Evolutionary conservation across 768 basidiomycete genomes (phyloP).

Genomic region (Cubamyces lactineus): DNA sequence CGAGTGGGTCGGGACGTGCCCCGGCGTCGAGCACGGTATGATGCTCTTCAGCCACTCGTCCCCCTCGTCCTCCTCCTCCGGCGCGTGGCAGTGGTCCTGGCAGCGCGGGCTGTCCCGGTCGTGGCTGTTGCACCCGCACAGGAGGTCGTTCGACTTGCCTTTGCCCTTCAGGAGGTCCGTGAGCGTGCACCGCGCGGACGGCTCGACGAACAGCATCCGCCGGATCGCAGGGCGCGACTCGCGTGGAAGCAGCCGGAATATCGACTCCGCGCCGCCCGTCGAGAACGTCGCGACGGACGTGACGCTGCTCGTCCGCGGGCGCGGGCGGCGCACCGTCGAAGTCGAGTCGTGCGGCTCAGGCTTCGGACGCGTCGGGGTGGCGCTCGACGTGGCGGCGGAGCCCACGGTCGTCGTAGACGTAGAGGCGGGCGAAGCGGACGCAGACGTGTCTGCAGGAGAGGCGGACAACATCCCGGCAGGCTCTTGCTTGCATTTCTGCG

Average conservation of each 20-base stretch:
- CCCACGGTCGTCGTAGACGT: slow-evolving; percentile 8
- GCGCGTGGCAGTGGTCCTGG: slow-evolving; percentile 65
- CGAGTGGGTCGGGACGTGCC: slow-evolving; percentile 53
- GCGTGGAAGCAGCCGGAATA: slow-evolving; percentile 93
- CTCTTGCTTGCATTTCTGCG: slow-evolving; percentile 14
- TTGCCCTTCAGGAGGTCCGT: slow-evolving; percentile 86
- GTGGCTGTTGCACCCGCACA: slow-evolving; percentile 74
- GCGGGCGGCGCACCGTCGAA: slow-evolving; percentile 23
- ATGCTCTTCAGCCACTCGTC: slow-evolving; percentile 89
- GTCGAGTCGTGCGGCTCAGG: slow-evolving; percentile 17
- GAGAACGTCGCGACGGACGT: slow-evolving; percentile 66
- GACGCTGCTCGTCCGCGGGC: slow-evolving; percentile 36
- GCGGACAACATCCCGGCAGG: background rate
- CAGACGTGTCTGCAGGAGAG: background rate
- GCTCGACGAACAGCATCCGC: slow-evolving; percentile 93
- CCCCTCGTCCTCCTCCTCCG: slow-evolving; percentile 75
- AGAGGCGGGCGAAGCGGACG: slow-evolving; percentile 1
- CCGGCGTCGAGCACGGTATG: slow-evolving; percentile 60
- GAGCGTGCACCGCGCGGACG: slow-evolving; percentile 86
- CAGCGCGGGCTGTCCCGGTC: slow-evolving; percentile 51
- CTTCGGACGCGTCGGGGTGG: slow-evolving; percentile 15
- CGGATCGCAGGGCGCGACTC: slow-evolving; percentile 89
- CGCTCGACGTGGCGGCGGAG: slow-evolving; percentile 15
- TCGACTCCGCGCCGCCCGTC: slow-evolving; percentile 81
- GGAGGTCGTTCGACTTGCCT: slow-evolving; percentile 72